These are phyloP conservation scores for Coemansia sp. DNA, from an alignment of 192 early-diverging fungal genomes.

Conservation along the genomic window DNA sequence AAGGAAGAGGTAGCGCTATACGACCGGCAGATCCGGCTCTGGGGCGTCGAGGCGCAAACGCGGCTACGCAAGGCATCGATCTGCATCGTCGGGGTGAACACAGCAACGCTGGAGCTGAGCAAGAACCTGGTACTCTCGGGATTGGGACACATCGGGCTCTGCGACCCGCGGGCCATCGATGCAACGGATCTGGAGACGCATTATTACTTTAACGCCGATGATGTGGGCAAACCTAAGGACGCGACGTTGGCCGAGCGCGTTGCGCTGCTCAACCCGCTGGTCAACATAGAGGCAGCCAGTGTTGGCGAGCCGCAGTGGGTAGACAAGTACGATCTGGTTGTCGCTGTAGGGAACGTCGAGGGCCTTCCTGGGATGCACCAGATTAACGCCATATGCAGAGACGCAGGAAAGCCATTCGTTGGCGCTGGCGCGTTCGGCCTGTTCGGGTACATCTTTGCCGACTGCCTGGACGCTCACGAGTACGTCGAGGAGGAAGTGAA, in stretches of 20 bases:
- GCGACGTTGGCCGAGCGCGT: conserved; percentile 65
- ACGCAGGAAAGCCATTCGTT: conserved; percentile 58
- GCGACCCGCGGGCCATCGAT: conserved; percentile 67
- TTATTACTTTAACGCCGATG: conserved; percentile 22
- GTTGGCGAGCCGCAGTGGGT: conserved; percentile 26
- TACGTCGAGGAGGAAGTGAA: conserved; percentile 24
- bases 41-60: conserved; percentile 93
- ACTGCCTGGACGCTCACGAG: conserved; percentile 54
- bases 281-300: conserved; percentile 61
- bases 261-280: conserved; percentile 82
- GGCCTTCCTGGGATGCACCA: conserved; percentile 7
- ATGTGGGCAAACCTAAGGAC: conserved; percentile 9
- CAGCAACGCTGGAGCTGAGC: conserved; percentile 80
- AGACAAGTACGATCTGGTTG: conserved; percentile 69
- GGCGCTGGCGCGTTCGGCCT: conserved; percentile 70
- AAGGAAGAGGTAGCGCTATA: conserved; percentile 91
- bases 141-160: conserved; percentile 71
- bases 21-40: conserved; percentile 96
- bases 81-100: conserved; percentile 71
- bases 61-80: conserved; percentile 81
- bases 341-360: conserved; percentile 53
- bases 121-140: conserved; percentile 95
- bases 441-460: conserved; percentile 86
- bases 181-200: conserved; percentile 30
- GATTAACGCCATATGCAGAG: conserved; percentile 63